Base-by-base conservation (phyloP, 371 early-diverging fungal species). In the Haplosporangium sp. region DNA sequence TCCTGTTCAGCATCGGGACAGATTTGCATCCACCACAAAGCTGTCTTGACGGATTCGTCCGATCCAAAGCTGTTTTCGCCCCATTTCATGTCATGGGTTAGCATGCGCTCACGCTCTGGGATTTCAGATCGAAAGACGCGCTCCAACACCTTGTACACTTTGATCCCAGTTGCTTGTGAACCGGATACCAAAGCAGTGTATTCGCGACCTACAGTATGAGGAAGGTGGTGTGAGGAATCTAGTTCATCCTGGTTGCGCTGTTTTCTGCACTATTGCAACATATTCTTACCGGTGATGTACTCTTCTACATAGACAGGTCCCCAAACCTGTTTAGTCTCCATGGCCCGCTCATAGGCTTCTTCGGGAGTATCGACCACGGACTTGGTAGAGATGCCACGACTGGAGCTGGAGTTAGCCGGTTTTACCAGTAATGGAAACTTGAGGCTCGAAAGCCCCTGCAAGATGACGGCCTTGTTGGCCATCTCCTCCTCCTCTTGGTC, bases 301-400 rank as follows among this genome's bases (percentile, higher is more conserved):
- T 76, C 70, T 67, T 76, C 76, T 1, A 59, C 76, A 23, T 76
- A 76, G 12, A 76, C 76, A 46, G 70, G 76, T n/a, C 76, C 76
- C 76, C 76, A 76, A 20, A 76, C 18, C 21, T 40, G 58, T 52
- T 66, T 76, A 37, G 63, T 76, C 46, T 76, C 70, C 70, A 70
- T 70, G 40, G 76, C 76, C 9, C 59, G 67, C 14, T 62, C 58
- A 51, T 70, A 70, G 0, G 70, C 76, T 14, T 77, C 79, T 20
- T 67, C 65, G 5, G 72, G 79, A 8, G 68, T 67, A 48, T 77
- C 79, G 18, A 72, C 79, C 0, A 77, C 67, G 11, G 79, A 77
- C 53, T 67, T 72, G 47, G 62, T 59, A 23, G 64, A 64, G 11
- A 72, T 71, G 6, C 79, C 72, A 4, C 72, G 67, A 55, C 79